A percentile compares a stretch with the other conserved stretches of the same genome.
Evolutionary conservation across 345 rosid genomes (phyloP).

Genomic region (Noccaea bulbosa): DNA sequence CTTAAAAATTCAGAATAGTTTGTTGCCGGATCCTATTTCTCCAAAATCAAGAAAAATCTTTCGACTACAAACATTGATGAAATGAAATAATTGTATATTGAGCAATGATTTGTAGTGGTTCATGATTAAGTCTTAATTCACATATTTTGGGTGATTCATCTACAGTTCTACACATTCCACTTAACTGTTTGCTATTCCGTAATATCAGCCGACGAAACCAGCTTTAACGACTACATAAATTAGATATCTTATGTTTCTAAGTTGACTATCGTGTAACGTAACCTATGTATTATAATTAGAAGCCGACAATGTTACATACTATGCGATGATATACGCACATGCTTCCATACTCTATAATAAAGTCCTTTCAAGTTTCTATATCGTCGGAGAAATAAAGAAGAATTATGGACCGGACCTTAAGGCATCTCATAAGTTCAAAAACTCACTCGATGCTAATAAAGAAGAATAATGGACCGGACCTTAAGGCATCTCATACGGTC

Average conservation of each 20-base stretch:
- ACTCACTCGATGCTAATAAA: too few relatives aligned
- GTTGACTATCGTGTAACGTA: conserved; percentile 33
- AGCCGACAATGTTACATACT: conserved; percentile 30
- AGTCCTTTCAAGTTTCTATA: too few relatives aligned
- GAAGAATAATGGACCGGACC: too few relatives aligned
- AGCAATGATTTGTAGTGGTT: neutral
- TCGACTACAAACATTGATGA: neutral
- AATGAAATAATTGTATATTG: neutral
- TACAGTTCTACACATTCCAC: conserved; percentile 12
- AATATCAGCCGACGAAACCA: conserved; percentile 21
- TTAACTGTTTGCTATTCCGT: conserved; percentile 5
- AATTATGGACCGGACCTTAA: too few relatives aligned
- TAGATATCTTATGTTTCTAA: conserved; percentile 7
- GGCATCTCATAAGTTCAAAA: too few relatives aligned
- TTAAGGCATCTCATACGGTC: too few relatives aligned
- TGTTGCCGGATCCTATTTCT: neutral
- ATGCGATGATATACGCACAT: conserved; percentile 29
- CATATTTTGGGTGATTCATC: conserved; percentile 15
- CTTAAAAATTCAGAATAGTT: neutral
- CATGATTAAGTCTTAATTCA: neutral
- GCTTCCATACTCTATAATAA: conserved; percentile 30
- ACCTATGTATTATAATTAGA: conserved; percentile 10
- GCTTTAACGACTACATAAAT: conserved; percentile 17
- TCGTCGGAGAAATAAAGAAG: too few relatives aligned
- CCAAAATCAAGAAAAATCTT: neutral